Base-by-base conservation (phyloP, 768 basidiomycete species). In the Rubroboletus satanas region DNA sequence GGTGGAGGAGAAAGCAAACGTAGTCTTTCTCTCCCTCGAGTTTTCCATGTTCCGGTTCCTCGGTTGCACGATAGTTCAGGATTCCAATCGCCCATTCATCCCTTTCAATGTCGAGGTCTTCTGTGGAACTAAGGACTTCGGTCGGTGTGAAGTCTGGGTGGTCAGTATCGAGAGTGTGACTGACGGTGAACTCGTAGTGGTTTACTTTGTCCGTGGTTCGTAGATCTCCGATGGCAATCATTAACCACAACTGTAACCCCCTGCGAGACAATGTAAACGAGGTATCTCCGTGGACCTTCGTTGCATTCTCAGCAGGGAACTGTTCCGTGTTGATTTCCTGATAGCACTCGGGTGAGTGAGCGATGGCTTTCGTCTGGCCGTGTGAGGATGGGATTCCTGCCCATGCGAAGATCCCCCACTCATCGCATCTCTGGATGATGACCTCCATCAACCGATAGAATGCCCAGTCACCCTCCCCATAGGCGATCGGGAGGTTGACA, bases 401-500 rank as follows among this genome's bases (percentile, higher is more conserved):
- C 64, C 64, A 66, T 14, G 56, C 64, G 31, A 65, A 63, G 45
- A 66, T 66, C 8, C 54, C 58, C 64, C 61, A 63, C 18, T 65
- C 62, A 35, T 61, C 58, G 7, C 64, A 66, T 43, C 54, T 55
- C 26, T 54, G 53, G 38, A 58, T 55, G 41, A 65, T 65, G 39
- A 63, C 47, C 44, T 63, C 58, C 64, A 66, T 64, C 43, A 68
- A 46, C 23, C 67, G 53, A 49, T 64, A 49, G 42, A 70, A 68
- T 9, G 67, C 67, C 58, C 61, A 62, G 26, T 51, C 50, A 14
- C 54, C 59, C 15, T 62, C 59, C 41, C 60, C 55, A 2, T 61
- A 62, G 5, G 60, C 49, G 44, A 62, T 62, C 0, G 60, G 9
- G 28, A 58, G 26, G 36, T 54, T 61, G 39, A 68, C 55, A n/a